Percentiles rank a stretch among this genome's conserved stretches.
Evolutionary conservation across 2,329 filamentous ascomycete genomes (phyloP).

Genomic region (Coniella lustricola): DNA sequence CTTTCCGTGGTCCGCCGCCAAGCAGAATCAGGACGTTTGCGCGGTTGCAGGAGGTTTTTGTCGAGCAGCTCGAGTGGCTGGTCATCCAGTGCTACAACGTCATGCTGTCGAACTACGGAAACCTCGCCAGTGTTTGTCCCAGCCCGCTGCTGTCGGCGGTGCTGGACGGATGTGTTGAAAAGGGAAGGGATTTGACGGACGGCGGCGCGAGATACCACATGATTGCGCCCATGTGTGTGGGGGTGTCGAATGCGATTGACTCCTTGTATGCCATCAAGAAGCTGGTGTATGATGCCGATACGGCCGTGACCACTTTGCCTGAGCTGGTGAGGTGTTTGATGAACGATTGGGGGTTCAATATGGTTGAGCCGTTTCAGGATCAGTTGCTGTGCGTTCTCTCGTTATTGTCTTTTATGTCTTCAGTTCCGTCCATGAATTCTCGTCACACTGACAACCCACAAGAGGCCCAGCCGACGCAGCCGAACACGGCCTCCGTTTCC

Average conservation of each 20-base stretch:
- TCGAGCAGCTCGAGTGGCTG: constrained; percentile 7
- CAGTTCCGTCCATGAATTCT: not conserved
- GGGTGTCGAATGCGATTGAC: constrained; percentile 9
- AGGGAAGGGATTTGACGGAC: constrained; percentile 7
- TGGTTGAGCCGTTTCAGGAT: constrained; percentile 13
- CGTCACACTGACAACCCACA: not conserved
- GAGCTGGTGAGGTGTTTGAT: constrained; percentile 5
- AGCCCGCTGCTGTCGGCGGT: constrained; percentile 8
- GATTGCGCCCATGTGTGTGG: constrained; percentile 5
- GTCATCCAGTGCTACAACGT: constrained; percentile 6
- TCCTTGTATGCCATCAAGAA: constrained; percentile 14
- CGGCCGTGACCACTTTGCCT: constrained; percentile 3
- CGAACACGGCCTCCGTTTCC: constrained; percentile 2
- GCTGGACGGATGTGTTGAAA: constrained; percentile 7
- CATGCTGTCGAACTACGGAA: constrained; percentile 7
- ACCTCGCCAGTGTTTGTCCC: constrained; percentile 5
- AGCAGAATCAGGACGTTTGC: constrained; percentile 2
- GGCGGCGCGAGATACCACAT: constrained; percentile 5
- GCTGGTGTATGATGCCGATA: constrained; percentile 5
- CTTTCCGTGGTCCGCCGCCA: constrained; percentile 5
- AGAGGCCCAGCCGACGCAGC: constrained; percentile 1
- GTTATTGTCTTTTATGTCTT: not conserved
- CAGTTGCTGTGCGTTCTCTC: not conserved
- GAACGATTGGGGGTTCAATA: constrained; percentile 11
- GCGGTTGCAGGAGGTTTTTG: constrained; percentile 4